Evolutionary conservation across 371 early-diverging fungal genomes (phyloP).

Genomic region (Thermomucor indicae-seudaticae): DNA sequence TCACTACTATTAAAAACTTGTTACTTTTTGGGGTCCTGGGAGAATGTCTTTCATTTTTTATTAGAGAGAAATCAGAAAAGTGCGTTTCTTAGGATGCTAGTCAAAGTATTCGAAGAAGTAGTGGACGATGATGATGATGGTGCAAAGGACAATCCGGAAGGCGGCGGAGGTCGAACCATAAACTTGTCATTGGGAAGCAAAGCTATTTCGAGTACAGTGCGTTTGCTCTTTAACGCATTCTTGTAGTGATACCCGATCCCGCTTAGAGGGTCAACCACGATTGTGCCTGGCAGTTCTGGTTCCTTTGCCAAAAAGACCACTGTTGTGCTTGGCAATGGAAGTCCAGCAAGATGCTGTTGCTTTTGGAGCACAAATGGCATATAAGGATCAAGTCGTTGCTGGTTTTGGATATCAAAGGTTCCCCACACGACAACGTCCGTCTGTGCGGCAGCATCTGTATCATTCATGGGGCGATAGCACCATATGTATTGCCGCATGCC

Average conservation of each 20-base stretch:
- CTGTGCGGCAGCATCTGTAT: background rate
- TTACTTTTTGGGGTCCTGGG: background rate
- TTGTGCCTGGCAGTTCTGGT: slow-evolving; percentile 7
- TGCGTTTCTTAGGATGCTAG: slow-evolving; percentile 1
- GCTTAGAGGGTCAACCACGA: slow-evolving; percentile 4
- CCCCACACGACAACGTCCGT: slow-evolving; percentile 7
- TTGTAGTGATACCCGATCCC: slow-evolving; percentile 7
- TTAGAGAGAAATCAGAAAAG: background rate
- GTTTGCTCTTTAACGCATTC: background rate
- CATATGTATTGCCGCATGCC: slow-evolving; percentile 9
- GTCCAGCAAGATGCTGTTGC: no score
- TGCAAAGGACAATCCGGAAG: slow-evolving; percentile 1
- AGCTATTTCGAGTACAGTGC: slow-evolving; percentile 1
- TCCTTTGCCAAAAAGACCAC: slow-evolving; percentile 3
- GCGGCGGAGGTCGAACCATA: slow-evolving; percentile 4
- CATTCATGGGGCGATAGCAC: slow-evolving; percentile 15
- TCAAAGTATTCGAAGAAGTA: background rate
- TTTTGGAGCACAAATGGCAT: slow-evolving; percentile 5
- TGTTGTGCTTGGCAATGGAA: background rate
- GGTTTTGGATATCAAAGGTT: slow-evolving; percentile 15
- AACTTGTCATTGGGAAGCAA: slow-evolving; percentile 7
- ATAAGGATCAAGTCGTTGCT: slow-evolving; percentile 7
- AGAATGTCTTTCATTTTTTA: background rate
- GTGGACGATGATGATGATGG: background rate
- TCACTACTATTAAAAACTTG: slow-evolving; percentile 5